Conservation (phyloP, 495 filamentous ascomycete species). For the Halenospora varia region DNA sequence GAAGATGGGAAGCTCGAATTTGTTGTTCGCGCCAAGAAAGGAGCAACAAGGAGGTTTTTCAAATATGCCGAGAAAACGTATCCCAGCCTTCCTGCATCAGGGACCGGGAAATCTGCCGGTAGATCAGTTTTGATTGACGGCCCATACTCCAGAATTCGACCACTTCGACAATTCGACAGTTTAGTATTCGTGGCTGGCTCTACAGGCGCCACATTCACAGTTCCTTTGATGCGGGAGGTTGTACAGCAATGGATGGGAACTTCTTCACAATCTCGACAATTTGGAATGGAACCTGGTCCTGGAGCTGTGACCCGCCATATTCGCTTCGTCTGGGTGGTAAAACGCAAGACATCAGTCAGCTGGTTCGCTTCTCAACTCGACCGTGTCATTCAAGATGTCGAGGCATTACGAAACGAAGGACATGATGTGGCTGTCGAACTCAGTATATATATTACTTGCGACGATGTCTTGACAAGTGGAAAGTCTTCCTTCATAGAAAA, state of each 20-base stretch:
- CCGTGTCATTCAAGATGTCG: constrained; percentile 36
- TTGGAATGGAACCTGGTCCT: constrained; percentile 14
- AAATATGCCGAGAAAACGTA: constrained; percentile 16
- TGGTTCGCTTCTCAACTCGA: constrained; percentile 52
- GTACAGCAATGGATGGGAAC: constrained; percentile 30
- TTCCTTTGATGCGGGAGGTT: constrained; percentile 51
- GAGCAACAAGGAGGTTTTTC: constrained; percentile 61
- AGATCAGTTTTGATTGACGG: constrained; percentile 48
- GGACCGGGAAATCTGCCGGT: not conserved
- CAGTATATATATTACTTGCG: constrained; percentile 60
- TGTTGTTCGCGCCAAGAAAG: constrained; percentile 65
- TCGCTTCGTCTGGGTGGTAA: constrained; percentile 65
- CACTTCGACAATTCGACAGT: constrained; percentile 55
- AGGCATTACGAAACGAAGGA: constrained; percentile 20
- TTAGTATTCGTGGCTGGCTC: constrained; percentile 54
- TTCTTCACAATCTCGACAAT: not conserved
- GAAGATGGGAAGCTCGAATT: constrained; percentile 60
- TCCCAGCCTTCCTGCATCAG: constrained; percentile 2
- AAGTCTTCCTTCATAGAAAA: constrained; percentile 3
- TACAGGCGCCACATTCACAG: constrained; percentile 51
- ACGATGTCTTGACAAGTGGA: constrained; percentile 32
- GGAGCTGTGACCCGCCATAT: constrained; percentile 45
- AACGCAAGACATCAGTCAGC: constrained; percentile 44
- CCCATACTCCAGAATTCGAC: constrained; percentile 49
- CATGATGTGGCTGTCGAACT: constrained; percentile 43